Base-by-base conservation (phyloP, 2,329 filamentous ascomycete genomes). In the Cladosporium sp. region DNA sequence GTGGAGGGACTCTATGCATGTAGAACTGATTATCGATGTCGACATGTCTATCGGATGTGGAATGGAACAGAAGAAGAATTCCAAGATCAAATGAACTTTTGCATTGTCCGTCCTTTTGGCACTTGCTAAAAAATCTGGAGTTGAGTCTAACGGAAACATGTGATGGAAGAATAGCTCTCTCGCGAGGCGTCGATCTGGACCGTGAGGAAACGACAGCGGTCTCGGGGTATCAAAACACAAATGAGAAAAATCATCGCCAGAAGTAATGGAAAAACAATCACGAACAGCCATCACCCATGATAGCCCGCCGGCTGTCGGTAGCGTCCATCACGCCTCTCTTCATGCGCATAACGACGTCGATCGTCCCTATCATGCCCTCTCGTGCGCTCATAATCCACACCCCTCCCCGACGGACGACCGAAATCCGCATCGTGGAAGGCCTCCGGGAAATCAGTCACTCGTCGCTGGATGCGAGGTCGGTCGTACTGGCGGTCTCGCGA, bases 171-270 rank as follows among this genome's bases (percentile, higher is more conserved):
- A 1, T 5, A 49, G 8, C 18, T 21, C 14, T 61, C 43, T 61
- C 18, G 56, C 34, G 36, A 46, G 26, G 11, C n/a, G n/a, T 51
- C 58, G 49, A 11, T 60, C 39, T 60, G 39, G 43, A 48, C 58
- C 58, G 39, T 34, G 26, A 49, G 36, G 39, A 28, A 46, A 58
- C 34, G 36, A 58, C 21, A n/a, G 58, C 26, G 26, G 18, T 61
- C 58, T 61, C 11, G 13, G 58, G 58, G 58, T 61, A 61, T 61
- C 58, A 53, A 25, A 30, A n/a, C 23, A 36, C 0, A 21, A 32
- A 48, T 23, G 18, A 49, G 18, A 25, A 36, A 23, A 18, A 34
- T 26, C 26, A 61, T 10, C 4, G 2, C 10, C n/a, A 49, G n/a
- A 30, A 49, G 25, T 8, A 60, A 48, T 16, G 16, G 16, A 39